Conservation (phyloP, 148 eudicot genomes). For the Fallopia convolvulus region DNA sequence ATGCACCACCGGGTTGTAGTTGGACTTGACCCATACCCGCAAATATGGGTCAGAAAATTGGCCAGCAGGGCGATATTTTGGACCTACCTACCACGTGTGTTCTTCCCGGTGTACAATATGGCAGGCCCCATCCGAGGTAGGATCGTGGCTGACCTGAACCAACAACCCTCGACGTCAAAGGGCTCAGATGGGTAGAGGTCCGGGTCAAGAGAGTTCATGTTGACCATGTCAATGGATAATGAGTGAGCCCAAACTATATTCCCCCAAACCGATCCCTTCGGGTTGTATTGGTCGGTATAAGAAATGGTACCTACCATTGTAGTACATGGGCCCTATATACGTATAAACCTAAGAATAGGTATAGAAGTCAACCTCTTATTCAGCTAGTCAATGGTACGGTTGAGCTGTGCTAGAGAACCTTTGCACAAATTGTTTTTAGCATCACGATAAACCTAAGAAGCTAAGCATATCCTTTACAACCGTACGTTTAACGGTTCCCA, state of each 20-base stretch:
- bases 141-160: constrained; percentile 67
- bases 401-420: too few species aligned
- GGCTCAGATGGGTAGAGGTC: constrained; percentile 41
- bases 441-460: too few species aligned
- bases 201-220: constrained; percentile 44
- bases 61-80: constrained; percentile 64
- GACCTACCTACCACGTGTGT: constrained; percentile 27
- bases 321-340: too few species aligned
- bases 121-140: constrained; percentile 35
- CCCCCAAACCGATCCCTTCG: too few species aligned
- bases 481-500: too few species aligned
- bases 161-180: constrained; percentile 44
- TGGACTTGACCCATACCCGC: constrained; percentile 61
- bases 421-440: too few species aligned
- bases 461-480: too few species aligned
- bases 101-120: constrained; percentile 54
- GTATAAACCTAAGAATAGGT: too few species aligned
- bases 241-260: constrained; percentile 75
- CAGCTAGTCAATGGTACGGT: too few species aligned
- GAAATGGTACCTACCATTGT: too few species aligned
- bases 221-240: constrained; percentile 48
- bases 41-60: constrained; percentile 61
- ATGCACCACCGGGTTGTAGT: constrained; percentile 55
- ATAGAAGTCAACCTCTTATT: too few species aligned
- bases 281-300: too few species aligned